Percentiles rank a stretch among this genome's conserved stretches.
phyloP scores from a whole-genome alignment of 306 rosid species.

The Prunus mume region DNA sequence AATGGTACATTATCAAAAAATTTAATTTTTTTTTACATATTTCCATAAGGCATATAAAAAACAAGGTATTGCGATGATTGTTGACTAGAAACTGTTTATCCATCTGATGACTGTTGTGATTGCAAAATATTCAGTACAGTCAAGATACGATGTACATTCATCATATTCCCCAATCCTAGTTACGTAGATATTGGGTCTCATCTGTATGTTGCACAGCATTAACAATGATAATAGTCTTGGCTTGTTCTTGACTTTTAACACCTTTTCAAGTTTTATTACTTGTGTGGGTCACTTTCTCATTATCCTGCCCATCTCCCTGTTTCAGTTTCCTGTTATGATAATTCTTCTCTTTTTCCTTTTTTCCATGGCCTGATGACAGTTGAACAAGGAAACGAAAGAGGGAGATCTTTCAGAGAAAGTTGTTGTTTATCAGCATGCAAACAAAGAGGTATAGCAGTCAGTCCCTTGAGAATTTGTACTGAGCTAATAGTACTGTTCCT shows the following conservation, averaged over 20 bases:
- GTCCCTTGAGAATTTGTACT: constrained; percentile 4
- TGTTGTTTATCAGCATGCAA: constrained; percentile 72
- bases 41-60: too few species aligned
- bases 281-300: background rate
- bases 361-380: constrained; percentile 38
- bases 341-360: constrained; percentile 15
- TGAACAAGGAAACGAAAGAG: constrained; percentile 61
- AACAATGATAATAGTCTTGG: background rate
- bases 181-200: background rate
- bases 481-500: background rate
- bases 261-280: background rate
- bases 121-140: background rate
- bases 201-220: background rate
- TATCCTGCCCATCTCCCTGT: background rate
- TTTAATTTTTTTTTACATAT: too few species aligned
- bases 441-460: constrained; percentile 71
- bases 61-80: background rate
- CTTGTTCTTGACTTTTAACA: background rate
- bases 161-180: background rate
- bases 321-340: background rate
- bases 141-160: background rate
- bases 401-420: constrained; percentile 76
- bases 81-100: background rate
- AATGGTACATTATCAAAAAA: background rate
- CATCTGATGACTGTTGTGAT: background rate